Conservation (phyloP, 2,329 filamentous ascomycete species). For the Ampelomyces quisqualis region DNA sequence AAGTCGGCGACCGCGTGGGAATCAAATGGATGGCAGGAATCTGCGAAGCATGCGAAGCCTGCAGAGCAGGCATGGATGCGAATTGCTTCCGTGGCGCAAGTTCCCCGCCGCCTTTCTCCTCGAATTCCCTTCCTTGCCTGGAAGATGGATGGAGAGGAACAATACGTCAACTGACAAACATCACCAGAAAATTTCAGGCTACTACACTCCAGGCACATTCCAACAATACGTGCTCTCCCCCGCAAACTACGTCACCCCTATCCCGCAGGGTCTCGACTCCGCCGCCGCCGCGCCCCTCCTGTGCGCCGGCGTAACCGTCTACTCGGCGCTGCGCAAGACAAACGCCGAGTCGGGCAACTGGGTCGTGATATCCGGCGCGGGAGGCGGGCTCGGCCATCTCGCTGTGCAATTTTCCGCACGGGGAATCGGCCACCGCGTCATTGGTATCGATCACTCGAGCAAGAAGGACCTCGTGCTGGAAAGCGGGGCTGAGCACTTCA, state of each 20-base stretch:
- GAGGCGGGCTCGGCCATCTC: conserved; percentile 65
- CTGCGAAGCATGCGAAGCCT: conserved; percentile 49
- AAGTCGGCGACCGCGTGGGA: conserved; percentile 68
- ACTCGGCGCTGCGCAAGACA: conserved; percentile 63
- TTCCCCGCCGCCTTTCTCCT: conserved; percentile 3
- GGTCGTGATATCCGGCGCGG: conserved; percentile 59
- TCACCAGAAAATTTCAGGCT: conserved; percentile 58
- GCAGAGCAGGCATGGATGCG: conserved; percentile 49
- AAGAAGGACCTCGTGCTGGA: conserved; percentile 63
- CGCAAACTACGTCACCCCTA: conserved; percentile 69
- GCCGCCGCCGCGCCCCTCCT: conserved; percentile 65
- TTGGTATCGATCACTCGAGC: conserved; percentile 64
- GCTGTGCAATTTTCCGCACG: conserved; percentile 60
- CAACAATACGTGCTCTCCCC: conserved; percentile 67
- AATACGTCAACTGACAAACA: background rate
- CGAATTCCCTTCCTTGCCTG: too few relatives aligned
- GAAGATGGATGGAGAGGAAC: too few relatives aligned
- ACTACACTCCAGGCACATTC: conserved; percentile 71
- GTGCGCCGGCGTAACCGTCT: conserved; percentile 69
- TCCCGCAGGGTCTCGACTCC: conserved; percentile 61
- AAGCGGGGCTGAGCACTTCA: conserved; percentile 66
- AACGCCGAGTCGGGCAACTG: conserved; percentile 60
- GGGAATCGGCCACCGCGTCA: conserved; percentile 65
- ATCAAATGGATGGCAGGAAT: conserved; percentile 66
- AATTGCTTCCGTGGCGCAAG: conserved; percentile 37